Evolutionary conservation across 257 asterid species (phyloP).

Genomic region (Fraxinus anomala): DNA sequence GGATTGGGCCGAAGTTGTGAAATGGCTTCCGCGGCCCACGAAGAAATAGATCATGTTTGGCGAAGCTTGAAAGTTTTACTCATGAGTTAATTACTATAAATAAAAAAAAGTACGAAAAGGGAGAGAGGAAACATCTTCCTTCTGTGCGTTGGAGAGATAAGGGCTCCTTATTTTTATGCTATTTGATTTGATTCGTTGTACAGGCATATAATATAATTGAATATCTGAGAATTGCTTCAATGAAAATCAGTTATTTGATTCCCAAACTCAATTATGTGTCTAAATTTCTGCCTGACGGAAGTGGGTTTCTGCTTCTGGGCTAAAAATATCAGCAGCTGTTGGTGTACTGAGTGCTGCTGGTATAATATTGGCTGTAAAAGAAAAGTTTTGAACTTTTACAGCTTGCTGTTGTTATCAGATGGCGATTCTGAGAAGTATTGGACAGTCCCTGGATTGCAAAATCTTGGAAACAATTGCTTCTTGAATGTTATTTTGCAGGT

Average conservation of each 20-base stretch:
- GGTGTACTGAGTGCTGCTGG: conserved; percentile 64
- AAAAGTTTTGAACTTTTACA: conserved; percentile 34
- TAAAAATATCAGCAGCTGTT: conserved; percentile 49
- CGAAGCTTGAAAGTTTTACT: background rate
- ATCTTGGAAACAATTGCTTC: conserved; percentile 85
- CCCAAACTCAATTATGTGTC: conserved; percentile 40
- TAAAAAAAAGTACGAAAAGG: background rate
- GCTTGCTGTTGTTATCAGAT: conserved; percentile 21
- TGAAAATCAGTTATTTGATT: conserved; percentile 42
- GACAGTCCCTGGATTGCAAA: conserved; percentile 77
- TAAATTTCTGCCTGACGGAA: conserved; percentile 21
- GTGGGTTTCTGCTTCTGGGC: conserved; percentile 43
- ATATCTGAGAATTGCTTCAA: conserved; percentile 6
- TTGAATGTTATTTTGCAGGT: conserved; percentile 92
- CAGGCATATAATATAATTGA: background rate
- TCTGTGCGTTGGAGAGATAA: background rate
- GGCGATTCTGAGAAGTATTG: conserved; percentile 34
- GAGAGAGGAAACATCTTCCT: background rate
- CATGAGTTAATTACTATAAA: too few relatives aligned
- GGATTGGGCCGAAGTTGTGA: background rate
- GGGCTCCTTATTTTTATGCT: background rate
- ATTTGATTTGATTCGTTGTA: background rate
- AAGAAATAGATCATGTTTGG: background rate
- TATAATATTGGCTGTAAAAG: conserved; percentile 43
- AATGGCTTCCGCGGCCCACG: background rate